Evolutionary conservation across 441 rosid species (phyloP), one percentile per base, ranked within the genome.

Genomic region (Hura crepitans): DNA sequence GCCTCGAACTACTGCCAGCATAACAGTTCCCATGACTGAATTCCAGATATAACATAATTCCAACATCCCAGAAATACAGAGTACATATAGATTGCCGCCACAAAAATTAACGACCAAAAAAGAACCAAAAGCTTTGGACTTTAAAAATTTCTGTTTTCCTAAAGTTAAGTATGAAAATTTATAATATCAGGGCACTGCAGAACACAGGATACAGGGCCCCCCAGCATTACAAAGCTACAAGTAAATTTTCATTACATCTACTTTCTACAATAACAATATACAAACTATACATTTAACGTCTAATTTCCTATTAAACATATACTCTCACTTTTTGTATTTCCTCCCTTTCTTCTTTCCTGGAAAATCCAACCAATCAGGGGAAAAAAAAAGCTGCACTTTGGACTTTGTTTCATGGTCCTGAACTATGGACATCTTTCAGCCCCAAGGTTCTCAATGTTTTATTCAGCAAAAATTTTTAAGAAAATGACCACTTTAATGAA

Each of bases 261-360:
- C 51, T 35, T 35, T 74, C 27, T n/a, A n/a, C n/a, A n/a, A n/a
- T n/a, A n/a, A 55, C 53, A 43, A 70, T 79, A 57, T 75, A 79
- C 79, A 69, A 35, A 57, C 75, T 77, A 71, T 54, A 42, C 28
- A 65, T 65, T 43, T n/a, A 47, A 46, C 62, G 15, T 72, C 67
- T 66, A 10, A 42, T 6, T 39, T 28, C 1, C 12, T 66, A 55
- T 55, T 14, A 14, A 23, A 17, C 39, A 15, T 64, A 51, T 51
- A 18, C 33, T 51, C 43, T 37, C 43, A 14, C 35, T 27, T 27
- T 20, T 25, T 37, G 4, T 7, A 20, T 55, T 22, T 27, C 53
- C 14, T 28, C 1, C 25, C 39, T 8, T 23, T 27, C 33, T 42
- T 60, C 43, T 72, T 14, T 60, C 31, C 50, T 15, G 3, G 51